Conservation (phyloP, 2,329 filamentous ascomycete genomes). For the Aspergillus fischeri region DNA sequence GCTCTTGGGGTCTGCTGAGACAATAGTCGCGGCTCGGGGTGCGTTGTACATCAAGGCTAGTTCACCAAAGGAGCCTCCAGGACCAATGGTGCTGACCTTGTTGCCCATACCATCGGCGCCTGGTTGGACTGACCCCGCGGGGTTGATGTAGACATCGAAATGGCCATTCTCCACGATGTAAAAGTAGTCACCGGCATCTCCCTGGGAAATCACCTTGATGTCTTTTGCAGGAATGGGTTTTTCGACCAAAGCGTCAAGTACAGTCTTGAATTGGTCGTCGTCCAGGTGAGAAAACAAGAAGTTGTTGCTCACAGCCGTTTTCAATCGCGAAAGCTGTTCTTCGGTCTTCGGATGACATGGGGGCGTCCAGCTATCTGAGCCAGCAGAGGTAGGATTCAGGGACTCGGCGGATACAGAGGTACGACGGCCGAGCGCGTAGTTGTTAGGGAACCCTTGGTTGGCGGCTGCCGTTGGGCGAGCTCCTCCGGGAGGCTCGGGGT, state of each 20-base stretch:
- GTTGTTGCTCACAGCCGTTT: constrained; percentile 77
- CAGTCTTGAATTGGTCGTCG: constrained; percentile 83
- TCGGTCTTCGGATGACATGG: constrained; percentile 77
- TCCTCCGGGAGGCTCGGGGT: constrained; percentile 17
- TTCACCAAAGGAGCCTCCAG: constrained; percentile 93
- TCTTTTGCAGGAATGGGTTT: constrained; percentile 93
- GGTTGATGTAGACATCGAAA: constrained; percentile 89
- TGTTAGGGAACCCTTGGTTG: constrained; percentile 61
- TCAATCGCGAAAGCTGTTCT: constrained; percentile 76
- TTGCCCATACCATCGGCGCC: constrained; percentile 77
- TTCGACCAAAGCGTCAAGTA: constrained; percentile 86
- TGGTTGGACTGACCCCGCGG: constrained; percentile 69
- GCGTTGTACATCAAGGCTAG: constrained; percentile 98
- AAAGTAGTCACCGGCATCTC: constrained; percentile 94
- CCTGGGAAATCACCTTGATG: constrained; percentile 88
- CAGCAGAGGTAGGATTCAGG: constrained; percentile 78
- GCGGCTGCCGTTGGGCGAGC: constrained; percentile 24
- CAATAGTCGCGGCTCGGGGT: constrained; percentile 87
- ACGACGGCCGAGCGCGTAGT: constrained; percentile 90
- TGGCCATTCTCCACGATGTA: constrained; percentile 90
- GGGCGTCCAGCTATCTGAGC: constrained; percentile 84
- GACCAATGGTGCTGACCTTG: constrained; percentile 75
- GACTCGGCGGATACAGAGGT: constrained; percentile 97
- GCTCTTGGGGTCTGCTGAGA: constrained; percentile 72
- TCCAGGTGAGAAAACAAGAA: constrained; percentile 94